Evolutionary conservation across 768 basidiomycete genomes (phyloP), one percentile per base, ranked within the genome.

Genomic region (Trametes cinnabarina): DNA sequence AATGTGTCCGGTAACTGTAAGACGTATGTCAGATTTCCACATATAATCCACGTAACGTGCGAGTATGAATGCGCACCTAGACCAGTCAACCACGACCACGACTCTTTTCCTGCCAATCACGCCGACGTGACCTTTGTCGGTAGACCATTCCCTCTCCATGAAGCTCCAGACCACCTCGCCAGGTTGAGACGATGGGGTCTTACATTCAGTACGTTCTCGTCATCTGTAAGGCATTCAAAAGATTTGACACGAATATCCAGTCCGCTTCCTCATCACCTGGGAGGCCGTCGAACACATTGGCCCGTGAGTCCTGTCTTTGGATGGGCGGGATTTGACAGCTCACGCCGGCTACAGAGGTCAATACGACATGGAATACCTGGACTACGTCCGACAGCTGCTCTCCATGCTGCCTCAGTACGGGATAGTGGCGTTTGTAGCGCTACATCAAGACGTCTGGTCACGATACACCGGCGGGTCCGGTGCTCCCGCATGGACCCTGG

Each of bases 381-480:
- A 78, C 17, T 98, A 98, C 67, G 74, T 99, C 28, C 83, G 84
- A 55, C 66, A 74, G 1, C 72, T 99, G 2, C 74, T 93, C 9
- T 81, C 83, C 0, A 67, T 90, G 23, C 75, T 93, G 23, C 88
- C 92, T 0, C 69, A 84, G 58, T 93, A 88, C 59, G 87, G 88
- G 14, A 69, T 94, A 30, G 76, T 78, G 3, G 87, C 88, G 2
- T 92, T 91, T 64, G 80, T 95, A 17, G 85, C 85, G 10, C 69
- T 96, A 55, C 96, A 98, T 69, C 96, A 96, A 71, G 94, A 98
- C 69, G 93, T 98, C 30, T 98, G 93, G 91, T 96, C 94, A 0
- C 85, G 96, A 4, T 95, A 94, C 65, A 85, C 86, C 3, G 96
- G 96, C 8, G 96, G 96, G 42, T 96, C 93, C 1, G 96, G 97